These are phyloP conservation scores for Garcia nutans DNA, from an alignment of 345 rosid genomes.

Conservation along the genomic window DNA sequence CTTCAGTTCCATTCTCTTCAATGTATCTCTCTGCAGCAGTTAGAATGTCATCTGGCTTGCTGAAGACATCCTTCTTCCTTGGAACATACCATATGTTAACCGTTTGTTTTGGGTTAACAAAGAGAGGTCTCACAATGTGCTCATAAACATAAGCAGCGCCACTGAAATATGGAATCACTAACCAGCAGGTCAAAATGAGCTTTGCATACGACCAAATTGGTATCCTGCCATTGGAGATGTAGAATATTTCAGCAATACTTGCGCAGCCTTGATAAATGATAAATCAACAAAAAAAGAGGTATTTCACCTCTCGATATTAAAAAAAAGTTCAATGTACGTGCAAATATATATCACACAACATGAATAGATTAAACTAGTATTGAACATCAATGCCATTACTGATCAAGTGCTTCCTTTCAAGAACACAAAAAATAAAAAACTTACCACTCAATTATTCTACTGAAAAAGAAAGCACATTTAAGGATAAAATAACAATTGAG, in stretches of 20 bases:
- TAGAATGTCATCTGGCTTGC: constrained; percentile 68
- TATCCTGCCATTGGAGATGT: constrained; percentile 51
- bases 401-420: neutral
- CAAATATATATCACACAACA: neutral
- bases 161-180: constrained; percentile 88
- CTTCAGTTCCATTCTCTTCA: constrained; percentile 81
- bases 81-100: constrained; percentile 95
- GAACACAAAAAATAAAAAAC: neutral
- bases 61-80: constrained; percentile 61
- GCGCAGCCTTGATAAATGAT: neutral
- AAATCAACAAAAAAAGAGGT: neutral
- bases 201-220: constrained; percentile 82
- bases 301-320: neutral
- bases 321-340: neutral
- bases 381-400: neutral
- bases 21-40: constrained; percentile 90
- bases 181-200: constrained; percentile 90
- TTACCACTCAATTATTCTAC: neutral
- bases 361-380: neutral
- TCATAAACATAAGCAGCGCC: constrained; percentile 96
- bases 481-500: neutral
- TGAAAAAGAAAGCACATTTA: neutral
- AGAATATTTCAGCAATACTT: neutral
- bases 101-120: constrained; percentile 59
- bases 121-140: constrained; percentile 76